Evolutionary conservation across 2,329 filamentous ascomycete species (phyloP), one percentile per base, ranked within the genome.

Genomic region (Fusarium luffae): DNA sequence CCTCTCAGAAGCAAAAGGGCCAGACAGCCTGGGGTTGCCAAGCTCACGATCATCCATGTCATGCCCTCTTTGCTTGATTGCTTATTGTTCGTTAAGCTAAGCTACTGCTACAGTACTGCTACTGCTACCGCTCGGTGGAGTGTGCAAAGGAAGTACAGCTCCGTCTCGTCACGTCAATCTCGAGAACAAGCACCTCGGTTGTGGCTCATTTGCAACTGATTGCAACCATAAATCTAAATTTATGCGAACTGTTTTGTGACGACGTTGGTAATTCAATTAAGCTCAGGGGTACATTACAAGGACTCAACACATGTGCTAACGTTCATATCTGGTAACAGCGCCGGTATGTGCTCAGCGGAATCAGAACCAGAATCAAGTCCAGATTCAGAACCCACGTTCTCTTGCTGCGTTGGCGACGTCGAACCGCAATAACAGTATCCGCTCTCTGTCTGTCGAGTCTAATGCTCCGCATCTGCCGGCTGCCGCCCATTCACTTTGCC

Each of bases 1-100:
- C 67, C 58, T 68, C 66, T 63, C 50, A 61, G 41, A 70, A 48
- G 68, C 61, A 66, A 70, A 70, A 70, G 63, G 67, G 63, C 57
- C 67, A 64, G 64, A 41, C 46, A 64, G 57, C 67, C 62, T 63
- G 63, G 66, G 67, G 67, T 68, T 54, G 67, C 58, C 63, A 70
- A 68, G 42, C 28, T 70, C 58, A 41, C 62, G 54, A 70, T 70
- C 48, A 65, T 60, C 60, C 42, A 60, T 59, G 57, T 19, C 50
- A 34, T 43, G 37, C 47, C 47, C 54, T 54, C 41, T 55, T 25
- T 48, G 42, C 42, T 55, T 47, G 23, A 47, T 40, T 50, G 32
- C 30, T 50, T 65, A 30, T 48, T 55, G 13, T 25, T 61, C 57
- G 51, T 54, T 28, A 40, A 47, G 28, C 57, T 58, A 57, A 43